Evolutionary conservation across 1,139 yeast genomes (phyloP).

Genomic region (Geotrichum reessii): DNA sequence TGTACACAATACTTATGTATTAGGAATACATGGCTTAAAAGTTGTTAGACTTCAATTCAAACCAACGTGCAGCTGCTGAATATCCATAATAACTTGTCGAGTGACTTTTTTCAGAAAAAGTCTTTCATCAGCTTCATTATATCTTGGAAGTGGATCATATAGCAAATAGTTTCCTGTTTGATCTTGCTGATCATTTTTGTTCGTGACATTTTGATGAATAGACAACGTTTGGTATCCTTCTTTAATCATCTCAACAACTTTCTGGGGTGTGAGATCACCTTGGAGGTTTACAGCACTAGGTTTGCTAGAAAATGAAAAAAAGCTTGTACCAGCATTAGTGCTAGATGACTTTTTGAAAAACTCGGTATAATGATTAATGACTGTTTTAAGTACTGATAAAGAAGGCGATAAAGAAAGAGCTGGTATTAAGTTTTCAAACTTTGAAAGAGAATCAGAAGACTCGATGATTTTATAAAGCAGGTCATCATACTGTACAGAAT

Average conservation of each 20-base stretch:
- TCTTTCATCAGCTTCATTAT: constrained; percentile 28
- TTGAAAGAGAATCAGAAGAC: constrained; percentile 25
- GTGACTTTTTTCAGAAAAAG: constrained; percentile 28
- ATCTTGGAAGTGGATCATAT: constrained; percentile 27
- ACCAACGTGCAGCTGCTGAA: constrained; percentile 19
- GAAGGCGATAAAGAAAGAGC: constrained; percentile 22
- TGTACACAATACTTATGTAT: too few relatives aligned
- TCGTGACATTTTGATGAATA: constrained; percentile 25
- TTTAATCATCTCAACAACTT: constrained; percentile 28
- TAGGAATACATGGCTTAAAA: neutral
- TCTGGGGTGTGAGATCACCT: constrained; percentile 23
- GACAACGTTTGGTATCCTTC: constrained; percentile 30
- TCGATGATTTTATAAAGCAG: constrained; percentile 35
- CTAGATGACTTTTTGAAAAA: constrained; percentile 18
- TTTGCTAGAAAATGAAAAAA: neutral
- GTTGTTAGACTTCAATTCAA: neutral
- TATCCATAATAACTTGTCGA: constrained; percentile 26
- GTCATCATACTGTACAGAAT: constrained; percentile 34
- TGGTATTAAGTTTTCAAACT: constrained; percentile 21
- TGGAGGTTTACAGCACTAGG: neutral
- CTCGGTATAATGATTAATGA: constrained; percentile 28
- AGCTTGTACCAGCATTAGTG: constrained; percentile 3
- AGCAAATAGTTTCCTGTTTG: constrained; percentile 17
- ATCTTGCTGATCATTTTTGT: constrained; percentile 11
- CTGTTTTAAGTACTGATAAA: constrained; percentile 25